Conservation (phyloP, 352 stramenopile species). For the Lagenidium giganteum region DNA sequence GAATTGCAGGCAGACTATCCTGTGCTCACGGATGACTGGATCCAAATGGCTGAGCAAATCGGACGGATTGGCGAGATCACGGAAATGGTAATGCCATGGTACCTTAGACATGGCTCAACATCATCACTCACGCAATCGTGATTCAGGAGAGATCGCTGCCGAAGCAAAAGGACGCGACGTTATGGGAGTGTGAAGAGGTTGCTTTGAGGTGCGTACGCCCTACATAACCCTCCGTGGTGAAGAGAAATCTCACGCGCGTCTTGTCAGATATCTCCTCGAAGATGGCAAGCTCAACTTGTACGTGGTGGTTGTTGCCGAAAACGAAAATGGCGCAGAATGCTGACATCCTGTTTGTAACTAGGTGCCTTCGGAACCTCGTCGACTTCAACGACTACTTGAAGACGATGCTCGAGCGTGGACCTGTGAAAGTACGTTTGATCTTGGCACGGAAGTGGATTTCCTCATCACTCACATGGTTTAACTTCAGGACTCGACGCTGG, state of each 20-base stretch:
- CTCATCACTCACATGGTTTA: background rate
- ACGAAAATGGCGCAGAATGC: too few relatives aligned
- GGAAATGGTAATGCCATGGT: constrained; percentile 48
- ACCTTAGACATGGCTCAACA: background rate
- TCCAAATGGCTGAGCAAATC: constrained; percentile 85
- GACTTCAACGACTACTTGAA: constrained; percentile 82
- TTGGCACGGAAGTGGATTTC: background rate
- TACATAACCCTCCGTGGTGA: background rate
- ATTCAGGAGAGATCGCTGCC: constrained; percentile 65
- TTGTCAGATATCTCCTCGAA: constrained; percentile 78
- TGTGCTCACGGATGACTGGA: constrained; percentile 86
- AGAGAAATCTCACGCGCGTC: background rate
- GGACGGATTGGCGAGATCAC: constrained; percentile 86
- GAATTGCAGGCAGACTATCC: constrained; percentile 79
- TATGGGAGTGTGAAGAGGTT: constrained; percentile 90
- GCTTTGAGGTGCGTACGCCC: constrained; percentile 41
- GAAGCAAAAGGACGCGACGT: constrained; percentile 81
- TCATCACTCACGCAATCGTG: background rate
- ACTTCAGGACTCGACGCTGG: constrained; percentile 52
- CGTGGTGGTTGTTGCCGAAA: background rate
- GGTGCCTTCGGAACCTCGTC: constrained; percentile 75
- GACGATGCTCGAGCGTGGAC: constrained; percentile 49
- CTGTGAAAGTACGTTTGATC: constrained; percentile 41
- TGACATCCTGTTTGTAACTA: constrained; percentile 4
- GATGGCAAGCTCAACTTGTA: constrained; percentile 90